Evolutionary conservation across 441 rosid genomes (phyloP).

Genomic region (Eutrema salsugineum): DNA sequence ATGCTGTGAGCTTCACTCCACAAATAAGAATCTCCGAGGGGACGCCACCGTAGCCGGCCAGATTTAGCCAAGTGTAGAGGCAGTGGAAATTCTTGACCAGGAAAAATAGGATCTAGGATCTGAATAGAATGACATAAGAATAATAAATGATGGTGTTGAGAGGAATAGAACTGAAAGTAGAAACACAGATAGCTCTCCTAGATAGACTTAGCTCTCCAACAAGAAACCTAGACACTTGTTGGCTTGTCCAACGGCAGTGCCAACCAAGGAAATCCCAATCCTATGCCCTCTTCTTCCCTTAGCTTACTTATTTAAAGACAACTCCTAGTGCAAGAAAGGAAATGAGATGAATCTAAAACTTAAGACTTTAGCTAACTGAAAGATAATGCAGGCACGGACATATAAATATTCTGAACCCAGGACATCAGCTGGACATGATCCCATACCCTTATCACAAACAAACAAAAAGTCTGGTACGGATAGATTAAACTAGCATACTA

Average conservation of each 20-base stretch:
- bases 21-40: slow-evolving; percentile 75
- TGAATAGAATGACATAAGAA: slow-evolving; percentile 33
- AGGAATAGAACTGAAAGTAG: background rate
- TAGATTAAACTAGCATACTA: slow-evolving; percentile 8
- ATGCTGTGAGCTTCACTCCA: slow-evolving; percentile 96
- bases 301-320: background rate
- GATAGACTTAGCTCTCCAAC: background rate
- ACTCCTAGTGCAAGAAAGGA: slow-evolving; percentile 7
- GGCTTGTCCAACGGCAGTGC: background rate
- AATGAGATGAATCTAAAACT: background rate
- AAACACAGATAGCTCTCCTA: slow-evolving; percentile 7
- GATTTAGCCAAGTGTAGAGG: slow-evolving; percentile 95
- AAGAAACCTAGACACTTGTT: slow-evolving; percentile 2
- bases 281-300: background rate
- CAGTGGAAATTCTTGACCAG: slow-evolving; percentile 88
- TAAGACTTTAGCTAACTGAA: background rate
- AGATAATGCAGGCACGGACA: slow-evolving; percentile 2
- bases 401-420: background rate
- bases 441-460: background rate
- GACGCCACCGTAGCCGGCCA: slow-evolving; percentile 93
- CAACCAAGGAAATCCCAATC: background rate
- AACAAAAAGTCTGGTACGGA: background rate
- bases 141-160: slow-evolving; percentile 2
- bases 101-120: slow-evolving; percentile 90
- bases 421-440: background rate